Evolutionary conservation across 2,329 filamentous ascomycete species (phyloP), one percentile per base, ranked within the genome.

Genomic region (Colletotrichum sp.): DNA sequence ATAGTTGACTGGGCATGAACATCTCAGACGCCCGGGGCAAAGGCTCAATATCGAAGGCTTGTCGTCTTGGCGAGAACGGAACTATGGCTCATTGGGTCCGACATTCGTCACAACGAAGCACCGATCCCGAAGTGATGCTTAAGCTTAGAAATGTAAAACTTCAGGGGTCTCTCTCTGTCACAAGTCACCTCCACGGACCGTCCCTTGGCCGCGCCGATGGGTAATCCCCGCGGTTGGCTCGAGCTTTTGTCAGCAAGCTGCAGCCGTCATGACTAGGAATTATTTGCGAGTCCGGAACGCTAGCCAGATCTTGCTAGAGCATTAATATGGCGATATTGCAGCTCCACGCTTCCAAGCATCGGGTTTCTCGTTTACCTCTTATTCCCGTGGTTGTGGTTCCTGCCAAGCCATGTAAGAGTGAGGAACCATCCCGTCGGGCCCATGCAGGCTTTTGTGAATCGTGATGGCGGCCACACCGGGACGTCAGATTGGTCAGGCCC

Each of bases 171-270:
- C 6, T 21, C 10, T 49, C 18, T 49, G 44, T 21, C 44, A 49
- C 1, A 21, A 49, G 18, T 21, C 44, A 7, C 6, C 44, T 49
- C 44, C 44, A 49, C 44, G 44, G 44, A 49, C 44, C n/a, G 44
- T 49, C n/a, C n/a, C 44, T 49, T 49, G 44, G 44, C 44, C 44
- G 44, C 44, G n/a, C 44, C 44, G 44, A 49, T 49, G 44, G 44
- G 44, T 49, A 49, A n/a, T 49, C 18, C 44, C 44, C 44, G 44
- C 6, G 10, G 6, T 49, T 49, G 44, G 44, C 44, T 49, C 44
- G 44, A 49, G 44, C 44, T 49, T 49, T 12, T 21, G 44, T 49
- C 18, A 49, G 44, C 44, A 49, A 49, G n/a, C n/a, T 49, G 44
- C 44, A 49, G n/a, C 44, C 2, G n/a, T 49, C 44, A 21, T 49